Evolutionary conservation across 805 yeast species (phyloP), one percentile per base, ranked within the genome.

Genomic region (Starmerella sp.): DNA sequence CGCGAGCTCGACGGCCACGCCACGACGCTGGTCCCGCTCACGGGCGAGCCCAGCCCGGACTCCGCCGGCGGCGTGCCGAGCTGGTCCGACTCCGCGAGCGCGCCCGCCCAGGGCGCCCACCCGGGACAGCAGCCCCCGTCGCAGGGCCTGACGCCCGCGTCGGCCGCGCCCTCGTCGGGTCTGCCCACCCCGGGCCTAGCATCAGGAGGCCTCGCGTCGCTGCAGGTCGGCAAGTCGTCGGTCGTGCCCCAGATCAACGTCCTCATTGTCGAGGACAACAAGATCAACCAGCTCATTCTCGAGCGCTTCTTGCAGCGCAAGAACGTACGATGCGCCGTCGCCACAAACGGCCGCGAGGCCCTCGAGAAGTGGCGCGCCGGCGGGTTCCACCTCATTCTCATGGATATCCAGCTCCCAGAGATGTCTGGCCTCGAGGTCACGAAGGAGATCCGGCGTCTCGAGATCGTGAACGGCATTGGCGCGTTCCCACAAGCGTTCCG

Each of bases 351-450:
- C 32, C 81, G 83, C 62, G 97, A 93, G 65, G 99, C 98, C 1
- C 79, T 93, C 2, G 95, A 89, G 59, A 86, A 83, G 69, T 93
- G 97, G 97, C 77, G 87, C 60, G 81, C 79, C 57, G 98, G 98
- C 11, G 97, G 97, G 0, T 88, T 86, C 65, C 97, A 93, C 67
- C 73, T 93, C 59, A 95, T 95, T 41, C 77, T 93, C 45, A 93
- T 93, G 98, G 99, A 93, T 73, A 86, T 93, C 64, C 97, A 93
- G 70, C 74, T 93, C 54, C 99, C 99, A 0, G 95, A 89, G 2
- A 82, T 91, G 75, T 86, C 96, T 1, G 99, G 99, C 36, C 79
- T 93, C 37, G 96, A 91, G 58, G 97, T 95, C 3, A 86, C 97
- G 1, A 84, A 85, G 65, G 96, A 88, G 63, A 93, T 93, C 42